These are phyloP conservation scores for Xylaria sp. DNA, from an alignment of 2,329 filamentous ascomycete species.

Conservation along the genomic window DNA sequence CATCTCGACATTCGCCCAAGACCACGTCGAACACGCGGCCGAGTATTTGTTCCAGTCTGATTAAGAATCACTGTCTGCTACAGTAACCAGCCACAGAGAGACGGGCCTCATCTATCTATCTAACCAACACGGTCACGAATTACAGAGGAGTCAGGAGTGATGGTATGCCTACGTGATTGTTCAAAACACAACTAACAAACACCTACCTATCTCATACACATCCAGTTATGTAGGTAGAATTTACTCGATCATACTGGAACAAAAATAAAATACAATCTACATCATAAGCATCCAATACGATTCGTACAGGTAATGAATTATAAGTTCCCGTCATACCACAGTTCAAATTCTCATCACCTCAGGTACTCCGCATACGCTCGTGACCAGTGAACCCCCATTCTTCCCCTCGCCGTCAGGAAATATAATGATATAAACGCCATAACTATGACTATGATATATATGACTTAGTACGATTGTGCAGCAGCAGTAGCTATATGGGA, in stretches of 20 bases:
- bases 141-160: too few species aligned
- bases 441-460: slow-evolving; percentile 16
- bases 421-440: slow-evolving; percentile 21
- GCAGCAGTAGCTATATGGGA: slow-evolving; percentile 29
- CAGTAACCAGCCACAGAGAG: not conserved
- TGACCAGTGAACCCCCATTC: too few species aligned
- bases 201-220: not conserved
- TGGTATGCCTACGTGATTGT: too few species aligned
- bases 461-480: not conserved
- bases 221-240: not conserved
- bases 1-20: slow-evolving; percentile 88
- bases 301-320: not conserved
- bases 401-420: not conserved
- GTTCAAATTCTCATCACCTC: slow-evolving; percentile 13
- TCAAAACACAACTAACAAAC: not conserved
- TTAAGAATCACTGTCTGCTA: not conserved
- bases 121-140: not conserved
- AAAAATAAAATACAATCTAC: not conserved
- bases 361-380: not conserved
- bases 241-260: not conserved
- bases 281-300: not conserved
- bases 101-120: not conserved
- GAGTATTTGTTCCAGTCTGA: slow-evolving; percentile 72
- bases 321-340: not conserved
- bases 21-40: slow-evolving; percentile 91